These are phyloP conservation scores for Xylaria castorea DNA, from an alignment of 495 filamentous ascomycete genomes.

Conservation along the genomic window DNA sequence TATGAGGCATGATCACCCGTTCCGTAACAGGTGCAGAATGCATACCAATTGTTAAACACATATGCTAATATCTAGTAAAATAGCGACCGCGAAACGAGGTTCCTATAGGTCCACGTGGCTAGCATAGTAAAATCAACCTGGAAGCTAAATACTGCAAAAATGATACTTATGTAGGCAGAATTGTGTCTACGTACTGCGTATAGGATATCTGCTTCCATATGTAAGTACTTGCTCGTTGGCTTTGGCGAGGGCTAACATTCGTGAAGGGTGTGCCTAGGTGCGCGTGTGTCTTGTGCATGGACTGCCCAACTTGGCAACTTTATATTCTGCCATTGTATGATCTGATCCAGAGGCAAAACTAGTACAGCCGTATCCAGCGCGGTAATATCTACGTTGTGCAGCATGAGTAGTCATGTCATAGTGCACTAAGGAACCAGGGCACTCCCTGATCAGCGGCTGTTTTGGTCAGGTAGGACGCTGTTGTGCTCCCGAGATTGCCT, in stretches of 20 bases:
- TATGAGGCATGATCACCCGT: background rate
- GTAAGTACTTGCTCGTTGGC: background rate
- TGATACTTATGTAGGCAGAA: background rate
- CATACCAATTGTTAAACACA: background rate
- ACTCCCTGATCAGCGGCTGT: background rate
- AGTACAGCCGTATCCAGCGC: background rate
- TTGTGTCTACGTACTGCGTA: background rate
- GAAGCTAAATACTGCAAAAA: background rate
- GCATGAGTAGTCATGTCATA: constrained; percentile 9
- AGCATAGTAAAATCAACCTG: background rate
- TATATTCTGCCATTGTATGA: constrained; percentile 3
- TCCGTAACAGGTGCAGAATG: background rate
- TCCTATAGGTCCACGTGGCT: constrained; percentile 11
- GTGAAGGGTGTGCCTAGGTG: background rate
- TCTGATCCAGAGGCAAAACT: background rate
- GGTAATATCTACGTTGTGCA: background rate
- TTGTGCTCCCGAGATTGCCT: background rate
- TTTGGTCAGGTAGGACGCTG: background rate
- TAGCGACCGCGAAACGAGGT: background rate
- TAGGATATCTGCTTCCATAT: background rate
- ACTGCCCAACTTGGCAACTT: background rate
- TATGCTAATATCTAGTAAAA: background rate
- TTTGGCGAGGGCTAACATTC: background rate
- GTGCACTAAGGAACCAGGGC: background rate
- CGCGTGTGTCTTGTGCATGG: background rate